A percentile compares a stretch with the other conserved stretches of the same genome.
These are phyloP conservation scores for Vishniacozyma victoriae DNA, from an alignment of 768 basidiomycete species.

Conservation along the genomic window DNA sequence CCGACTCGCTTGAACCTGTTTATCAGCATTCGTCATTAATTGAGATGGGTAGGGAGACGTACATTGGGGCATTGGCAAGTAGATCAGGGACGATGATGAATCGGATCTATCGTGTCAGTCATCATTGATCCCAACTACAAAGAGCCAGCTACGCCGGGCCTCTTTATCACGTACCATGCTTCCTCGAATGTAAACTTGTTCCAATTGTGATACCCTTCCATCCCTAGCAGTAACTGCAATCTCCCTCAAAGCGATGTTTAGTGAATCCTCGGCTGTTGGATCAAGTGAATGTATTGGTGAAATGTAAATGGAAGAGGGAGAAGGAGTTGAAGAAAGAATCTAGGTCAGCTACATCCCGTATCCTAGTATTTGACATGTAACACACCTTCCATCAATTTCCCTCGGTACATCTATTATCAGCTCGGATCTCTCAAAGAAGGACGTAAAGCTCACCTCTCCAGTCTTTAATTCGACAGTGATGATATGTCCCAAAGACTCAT, in stretches of 20 bases:
- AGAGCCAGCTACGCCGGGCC: too few relatives aligned
- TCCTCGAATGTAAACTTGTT: conserved; percentile 97
- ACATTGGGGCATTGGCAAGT: conserved; percentile 99
- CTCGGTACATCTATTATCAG: conserved; percentile 63
- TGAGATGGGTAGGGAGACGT: conserved; percentile 46
- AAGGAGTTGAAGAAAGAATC: background rate
- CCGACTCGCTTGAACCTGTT: conserved; percentile 97
- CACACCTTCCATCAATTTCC: conserved; percentile 93
- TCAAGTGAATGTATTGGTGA: background rate
- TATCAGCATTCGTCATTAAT: background rate
- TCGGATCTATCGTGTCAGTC: conserved; percentile 45
- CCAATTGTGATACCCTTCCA: conserved; percentile 95
- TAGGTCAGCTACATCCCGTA: background rate
- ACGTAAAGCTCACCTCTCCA: conserved; percentile 59
- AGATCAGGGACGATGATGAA: conserved; percentile 99
- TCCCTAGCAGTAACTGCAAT: conserved; percentile 97
- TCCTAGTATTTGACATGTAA: conserved; percentile 1
- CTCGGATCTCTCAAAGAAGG: background rate
- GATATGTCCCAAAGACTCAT: conserved; percentile 91
- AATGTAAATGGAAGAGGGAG: background rate
- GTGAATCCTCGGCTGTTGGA: conserved; percentile 86
- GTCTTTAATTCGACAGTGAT: conserved; percentile 98
- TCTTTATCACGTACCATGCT: conserved; percentile 76
- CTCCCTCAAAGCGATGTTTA: conserved; percentile 92
- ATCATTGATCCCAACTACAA: too few relatives aligned